A percentile compares a stretch with the other conserved stretches of the same genome.
These are phyloP conservation scores for Gentiana straminea DNA, from an alignment of 257 asterid genomes.

Conservation along the genomic window DNA sequence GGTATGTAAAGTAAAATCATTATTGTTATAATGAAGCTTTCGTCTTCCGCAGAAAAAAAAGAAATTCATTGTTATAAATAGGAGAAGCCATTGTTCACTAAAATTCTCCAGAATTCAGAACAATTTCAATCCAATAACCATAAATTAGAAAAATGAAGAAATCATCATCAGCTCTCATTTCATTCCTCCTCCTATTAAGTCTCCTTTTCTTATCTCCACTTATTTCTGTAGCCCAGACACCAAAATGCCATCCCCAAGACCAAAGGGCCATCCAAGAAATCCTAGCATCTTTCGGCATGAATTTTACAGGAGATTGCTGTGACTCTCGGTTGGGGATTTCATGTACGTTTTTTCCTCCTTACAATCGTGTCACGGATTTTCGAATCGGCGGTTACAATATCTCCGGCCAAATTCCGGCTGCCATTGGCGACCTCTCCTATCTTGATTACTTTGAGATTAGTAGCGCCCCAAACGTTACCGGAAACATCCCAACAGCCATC, in stretches of 20 bases:
- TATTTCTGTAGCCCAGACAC: background rate
- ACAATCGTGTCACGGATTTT: slow-evolving; percentile 22
- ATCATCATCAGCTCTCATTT: background rate
- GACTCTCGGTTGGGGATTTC: slow-evolving; percentile 28
- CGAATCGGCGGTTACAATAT: slow-evolving; percentile 7
- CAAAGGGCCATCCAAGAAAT: slow-evolving; percentile 38
- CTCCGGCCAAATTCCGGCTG: slow-evolving; percentile 17
- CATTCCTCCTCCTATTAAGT: slow-evolving; percentile 13
- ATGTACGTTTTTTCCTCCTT: slow-evolving; percentile 25
- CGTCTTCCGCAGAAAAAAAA: no score
- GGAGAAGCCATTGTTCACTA: no score
- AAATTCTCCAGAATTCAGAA: no score
- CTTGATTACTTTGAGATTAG: slow-evolving; percentile 20
- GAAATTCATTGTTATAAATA: no score
- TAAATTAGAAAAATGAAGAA: slow-evolving; percentile 3
- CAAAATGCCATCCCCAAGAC: slow-evolving; percentile 48
- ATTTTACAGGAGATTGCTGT: slow-evolving; percentile 37
- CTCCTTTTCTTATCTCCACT: slow-evolving; percentile 5
- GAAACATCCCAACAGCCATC: slow-evolving; percentile 32
- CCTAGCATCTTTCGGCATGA: slow-evolving; percentile 32
- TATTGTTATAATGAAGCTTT: no score
- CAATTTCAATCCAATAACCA: no score
- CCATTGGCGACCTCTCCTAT: slow-evolving; percentile 23
- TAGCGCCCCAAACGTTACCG: slow-evolving; percentile 28
- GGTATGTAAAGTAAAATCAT: no score